These are phyloP conservation scores for Styphnolobium japonicum DNA, from an alignment of 306 rosid genomes.

Conservation along the genomic window DNA sequence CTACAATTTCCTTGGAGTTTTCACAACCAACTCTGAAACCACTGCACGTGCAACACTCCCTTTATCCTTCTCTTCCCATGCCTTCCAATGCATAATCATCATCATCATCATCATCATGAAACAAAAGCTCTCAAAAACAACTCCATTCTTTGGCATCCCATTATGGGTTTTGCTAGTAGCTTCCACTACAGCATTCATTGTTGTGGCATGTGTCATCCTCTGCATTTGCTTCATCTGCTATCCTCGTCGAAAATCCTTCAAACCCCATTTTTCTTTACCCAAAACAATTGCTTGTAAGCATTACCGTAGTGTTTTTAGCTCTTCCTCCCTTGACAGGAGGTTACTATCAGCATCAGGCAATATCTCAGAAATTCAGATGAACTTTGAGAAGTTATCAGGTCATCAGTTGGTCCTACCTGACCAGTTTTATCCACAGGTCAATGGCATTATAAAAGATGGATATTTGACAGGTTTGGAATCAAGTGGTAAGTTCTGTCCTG, in stretches of 20 bases:
- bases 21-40: neutral
- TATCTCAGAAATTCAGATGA: conserved; percentile 29
- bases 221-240: conserved; percentile 7
- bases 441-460: neutral
- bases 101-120: neutral
- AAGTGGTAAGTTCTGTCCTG: neutral
- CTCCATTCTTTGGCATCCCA: conserved; percentile 39
- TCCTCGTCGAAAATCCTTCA: conserved; percentile 21
- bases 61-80: neutral
- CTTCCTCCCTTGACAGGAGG: conserved; percentile 41
- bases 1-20: neutral
- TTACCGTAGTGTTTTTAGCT: neutral
- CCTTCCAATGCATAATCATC: neutral
- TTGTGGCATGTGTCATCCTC: conserved; percentile 11
- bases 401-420: neutral
- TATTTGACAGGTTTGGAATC: conserved; percentile 24
- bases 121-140: conserved; percentile 26
- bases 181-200: neutral
- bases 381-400: neutral
- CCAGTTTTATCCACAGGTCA: neutral
- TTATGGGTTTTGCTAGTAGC: conserved; percentile 42
- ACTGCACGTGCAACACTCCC: neutral
- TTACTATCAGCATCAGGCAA: conserved; percentile 28
- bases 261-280: conserved; percentile 18
- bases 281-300: conserved; percentile 27